Percentiles rank a stretch among this genome's conserved stretches.
Evolutionary conservation across 176 grass and related monocot species (phyloP).

Genomic region (Aechmea fasciata): DNA sequence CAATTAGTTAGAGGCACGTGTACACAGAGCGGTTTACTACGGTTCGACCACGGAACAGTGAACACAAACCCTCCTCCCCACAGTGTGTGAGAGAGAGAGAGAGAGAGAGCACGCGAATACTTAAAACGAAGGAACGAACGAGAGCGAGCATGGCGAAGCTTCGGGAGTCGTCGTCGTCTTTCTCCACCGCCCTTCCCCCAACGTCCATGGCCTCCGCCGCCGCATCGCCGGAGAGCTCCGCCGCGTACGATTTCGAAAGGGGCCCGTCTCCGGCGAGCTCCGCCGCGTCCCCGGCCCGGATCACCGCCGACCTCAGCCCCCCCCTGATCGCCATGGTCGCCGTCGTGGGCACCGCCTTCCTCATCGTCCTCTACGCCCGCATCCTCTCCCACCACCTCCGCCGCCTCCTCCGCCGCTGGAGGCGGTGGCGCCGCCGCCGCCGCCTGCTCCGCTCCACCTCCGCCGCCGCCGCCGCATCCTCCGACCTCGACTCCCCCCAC

Average conservation of each 20-base stretch:
- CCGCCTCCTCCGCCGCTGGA: constrained; percentile 28
- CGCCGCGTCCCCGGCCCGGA: not conserved
- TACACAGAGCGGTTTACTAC: too few species aligned
- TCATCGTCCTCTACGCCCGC: constrained; percentile 87
- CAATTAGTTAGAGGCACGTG: too few species aligned
- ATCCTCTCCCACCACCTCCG: constrained; percentile 52
- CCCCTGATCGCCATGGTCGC: constrained; percentile 97
- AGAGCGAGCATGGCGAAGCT: not conserved
- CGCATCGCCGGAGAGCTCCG: not conserved
- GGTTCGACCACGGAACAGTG: too few species aligned
- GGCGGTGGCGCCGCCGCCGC: constrained; percentile 4
- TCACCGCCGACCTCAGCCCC: constrained; percentile 45
- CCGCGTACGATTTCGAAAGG: not conserved
- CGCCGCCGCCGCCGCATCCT: constrained; percentile 24
- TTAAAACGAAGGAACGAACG: not conserved
- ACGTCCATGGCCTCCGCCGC: not conserved
- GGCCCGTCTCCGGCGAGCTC: not conserved
- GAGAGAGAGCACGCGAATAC: too few species aligned
- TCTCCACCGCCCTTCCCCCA: not conserved
- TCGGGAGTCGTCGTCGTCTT: not conserved
- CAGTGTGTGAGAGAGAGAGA: too few species aligned
- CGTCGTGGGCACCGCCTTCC: constrained; percentile 71
- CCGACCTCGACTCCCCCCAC: constrained; percentile 27
- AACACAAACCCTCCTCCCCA: too few species aligned
- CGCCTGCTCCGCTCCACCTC: constrained; percentile 32